phyloP scores from a whole-genome alignment of 2,329 filamentous ascomycete genomes.

The Alternaria solani region DNA sequence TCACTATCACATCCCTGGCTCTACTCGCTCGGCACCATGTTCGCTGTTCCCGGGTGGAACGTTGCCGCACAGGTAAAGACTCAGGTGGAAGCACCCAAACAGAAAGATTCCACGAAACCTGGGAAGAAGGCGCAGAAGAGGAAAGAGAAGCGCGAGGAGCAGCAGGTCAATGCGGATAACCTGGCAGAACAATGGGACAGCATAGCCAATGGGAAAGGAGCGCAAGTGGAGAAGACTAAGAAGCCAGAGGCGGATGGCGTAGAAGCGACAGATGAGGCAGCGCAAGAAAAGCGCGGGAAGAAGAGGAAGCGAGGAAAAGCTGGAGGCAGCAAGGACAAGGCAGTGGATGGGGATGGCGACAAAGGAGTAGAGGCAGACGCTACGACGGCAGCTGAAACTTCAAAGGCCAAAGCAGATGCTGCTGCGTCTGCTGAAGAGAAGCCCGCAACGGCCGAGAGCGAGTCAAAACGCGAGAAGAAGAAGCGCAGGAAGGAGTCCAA shows the following conservation, averaged over 20 bases:
- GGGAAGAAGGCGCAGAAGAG: slow-evolving; percentile 66
- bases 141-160: slow-evolving; percentile 68
- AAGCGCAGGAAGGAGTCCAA: slow-evolving; percentile 20
- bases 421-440: slow-evolving; percentile 16
- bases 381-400: slow-evolving; percentile 38
- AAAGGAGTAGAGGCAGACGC: slow-evolving; percentile 25
- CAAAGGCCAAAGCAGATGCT: slow-evolving; percentile 17
- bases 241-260: slow-evolving; percentile 69
- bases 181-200: slow-evolving; percentile 53
- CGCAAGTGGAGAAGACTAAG: slow-evolving; percentile 42
- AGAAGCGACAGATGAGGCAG: slow-evolving; percentile 36
- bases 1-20: background rate
- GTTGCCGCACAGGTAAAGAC: slow-evolving; percentile 77
- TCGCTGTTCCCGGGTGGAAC: slow-evolving; percentile 93
- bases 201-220: slow-evolving; percentile 57
- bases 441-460: slow-evolving; percentile 22
- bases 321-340: slow-evolving; percentile 30
- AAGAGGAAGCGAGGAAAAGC: slow-evolving; percentile 43
- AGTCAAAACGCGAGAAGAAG: slow-evolving; percentile 38
- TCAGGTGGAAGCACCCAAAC: slow-evolving; percentile 63
- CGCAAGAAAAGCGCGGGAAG: slow-evolving; percentile 49
- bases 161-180: slow-evolving; percentile 76
- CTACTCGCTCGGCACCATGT: slow-evolving; percentile 66
- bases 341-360: slow-evolving; percentile 35
- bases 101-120: slow-evolving; percentile 49